These are phyloP conservation scores for Annulohypoxylon truncatum DNA, from an alignment of 2,329 filamentous ascomycete species.

Conservation along the genomic window DNA sequence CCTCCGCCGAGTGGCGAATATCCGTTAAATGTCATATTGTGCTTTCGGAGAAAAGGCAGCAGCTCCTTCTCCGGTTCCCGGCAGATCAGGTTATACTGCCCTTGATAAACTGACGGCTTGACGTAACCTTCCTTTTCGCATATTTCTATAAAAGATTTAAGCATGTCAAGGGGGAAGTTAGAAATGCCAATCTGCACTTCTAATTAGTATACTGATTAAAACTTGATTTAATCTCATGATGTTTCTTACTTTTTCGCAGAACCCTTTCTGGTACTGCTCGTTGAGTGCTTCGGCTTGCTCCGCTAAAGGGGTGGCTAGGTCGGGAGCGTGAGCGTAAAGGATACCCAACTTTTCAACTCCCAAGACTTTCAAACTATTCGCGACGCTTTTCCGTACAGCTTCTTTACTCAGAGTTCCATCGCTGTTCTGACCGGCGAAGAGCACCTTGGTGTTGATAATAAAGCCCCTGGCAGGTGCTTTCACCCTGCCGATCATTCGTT, in stretches of 20 bases:
- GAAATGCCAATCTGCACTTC: slow-evolving; percentile 27
- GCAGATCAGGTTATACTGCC: slow-evolving; percentile 37
- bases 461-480: slow-evolving; percentile 23
- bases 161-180: slow-evolving; percentile 32
- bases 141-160: slow-evolving; percentile 26
- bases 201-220: background rate
- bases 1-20: slow-evolving; percentile 37
- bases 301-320: slow-evolving; percentile 24
- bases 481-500: slow-evolving; percentile 27
- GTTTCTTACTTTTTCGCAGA: slow-evolving; percentile 68
- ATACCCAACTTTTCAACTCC: slow-evolving; percentile 21
- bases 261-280: slow-evolving; percentile 64
- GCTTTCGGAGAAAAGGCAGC: slow-evolving; percentile 29
- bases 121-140: slow-evolving; percentile 35
- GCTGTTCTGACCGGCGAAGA: slow-evolving; percentile 26
- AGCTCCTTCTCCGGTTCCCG: slow-evolving; percentile 28
- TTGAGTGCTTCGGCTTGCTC: slow-evolving; percentile 33
- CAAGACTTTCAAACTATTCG: slow-evolving; percentile 9
- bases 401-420: slow-evolving; percentile 23
- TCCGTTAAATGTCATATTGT: slow-evolving; percentile 31
- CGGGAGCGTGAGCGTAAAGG: slow-evolving; percentile 27
- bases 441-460: slow-evolving; percentile 35
- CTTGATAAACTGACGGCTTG: slow-evolving; percentile 37
- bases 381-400: slow-evolving; percentile 23
- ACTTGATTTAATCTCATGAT: slow-evolving; percentile 28